Conservation (phyloP, 176 grass and related monocot species). For the maize (Zea mays) region DNA sequence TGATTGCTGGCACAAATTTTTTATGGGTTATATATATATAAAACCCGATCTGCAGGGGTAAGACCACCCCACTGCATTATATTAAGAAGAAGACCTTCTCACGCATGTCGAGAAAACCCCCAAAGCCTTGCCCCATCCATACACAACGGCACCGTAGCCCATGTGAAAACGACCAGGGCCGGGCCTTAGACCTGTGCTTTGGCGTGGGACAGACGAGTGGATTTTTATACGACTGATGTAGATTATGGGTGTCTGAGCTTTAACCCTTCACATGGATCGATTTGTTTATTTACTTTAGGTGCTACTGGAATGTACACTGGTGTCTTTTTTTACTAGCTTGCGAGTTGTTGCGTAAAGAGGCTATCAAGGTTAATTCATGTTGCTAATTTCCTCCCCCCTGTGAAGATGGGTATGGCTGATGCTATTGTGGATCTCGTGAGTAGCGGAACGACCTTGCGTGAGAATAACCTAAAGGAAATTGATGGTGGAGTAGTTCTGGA, state of each 20-base stretch:
- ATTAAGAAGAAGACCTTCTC: too few species aligned
- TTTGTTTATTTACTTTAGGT: conserved; percentile 17
- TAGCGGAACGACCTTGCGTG: conserved; percentile 86
- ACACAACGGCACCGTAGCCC: too few species aligned
- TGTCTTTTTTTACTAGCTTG: conserved; percentile 16
- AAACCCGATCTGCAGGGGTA: too few species aligned
- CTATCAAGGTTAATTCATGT: background rate
- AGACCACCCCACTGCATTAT: too few species aligned
- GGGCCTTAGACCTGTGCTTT: too few species aligned
- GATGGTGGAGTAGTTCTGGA: conserved; percentile 80
- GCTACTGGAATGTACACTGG: conserved; percentile 1
- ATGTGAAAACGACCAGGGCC: too few species aligned
- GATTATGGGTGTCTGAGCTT: background rate
- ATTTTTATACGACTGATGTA: background rate
- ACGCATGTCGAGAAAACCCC: too few species aligned
- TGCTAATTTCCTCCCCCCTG: conserved; percentile 26
- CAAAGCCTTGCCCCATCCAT: too few species aligned
- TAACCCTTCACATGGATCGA: background rate
- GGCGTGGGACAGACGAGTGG: too few species aligned
- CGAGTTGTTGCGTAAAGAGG: background rate
- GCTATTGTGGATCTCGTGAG: conserved; percentile 97
- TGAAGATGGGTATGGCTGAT: conserved; percentile 96
- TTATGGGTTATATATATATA: background rate
- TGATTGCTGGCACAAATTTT: background rate
- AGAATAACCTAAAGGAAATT: conserved; percentile 98